Evolutionary conservation across 805 yeast genomes (phyloP), one percentile per base, ranked within the genome.

Genomic region (Saccharomycopsis javanensis): DNA sequence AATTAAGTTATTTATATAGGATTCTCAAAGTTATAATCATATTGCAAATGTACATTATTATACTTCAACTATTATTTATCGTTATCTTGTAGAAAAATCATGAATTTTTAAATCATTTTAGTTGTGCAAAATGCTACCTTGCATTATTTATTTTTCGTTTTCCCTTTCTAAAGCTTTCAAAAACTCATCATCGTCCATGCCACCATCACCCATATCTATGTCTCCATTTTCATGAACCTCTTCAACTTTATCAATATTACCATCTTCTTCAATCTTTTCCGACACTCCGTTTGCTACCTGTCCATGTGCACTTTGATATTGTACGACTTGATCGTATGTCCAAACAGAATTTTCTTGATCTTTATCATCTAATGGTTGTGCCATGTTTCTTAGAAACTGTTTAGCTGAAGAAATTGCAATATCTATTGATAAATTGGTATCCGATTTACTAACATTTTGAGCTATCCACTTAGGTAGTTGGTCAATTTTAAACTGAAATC

Each of bases 381-480:
- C 98, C 80, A 91, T 81, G 1, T 90, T 85, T 64, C 98, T 76
- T 68, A 94, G 75, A 67, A 94, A 94, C 71, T 89, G 91, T 69
- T 88, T 91, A 1, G 98, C 96, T 57, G 86, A 83, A 0, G 98
- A 96, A 55, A 94, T 77, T 0, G 98, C 97, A 97, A 94, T 92
- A 72, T 94, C 99, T 0, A 97, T 94, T 0, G 97, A 89, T 55
- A 92, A 73, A 65, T 91, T 92, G 1, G 86, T 79, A 67, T 95
- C 98, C 0, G 97, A 91, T 68, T 94, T 98, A 13, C 85, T 75
- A 54, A 94, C 75, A 1, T 91, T 97, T 67, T 94, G 98, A 0
- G 90, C 86, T 50, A 94, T 94, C 99, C 99, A 94, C 69, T 88
- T 91, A 0, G 99, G 99, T 35, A 94, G 72, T 69, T 94, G 99